phyloP scores from a whole-genome alignment of 2,329 filamentous ascomycete species.

The Penicillium janthinellum region DNA sequence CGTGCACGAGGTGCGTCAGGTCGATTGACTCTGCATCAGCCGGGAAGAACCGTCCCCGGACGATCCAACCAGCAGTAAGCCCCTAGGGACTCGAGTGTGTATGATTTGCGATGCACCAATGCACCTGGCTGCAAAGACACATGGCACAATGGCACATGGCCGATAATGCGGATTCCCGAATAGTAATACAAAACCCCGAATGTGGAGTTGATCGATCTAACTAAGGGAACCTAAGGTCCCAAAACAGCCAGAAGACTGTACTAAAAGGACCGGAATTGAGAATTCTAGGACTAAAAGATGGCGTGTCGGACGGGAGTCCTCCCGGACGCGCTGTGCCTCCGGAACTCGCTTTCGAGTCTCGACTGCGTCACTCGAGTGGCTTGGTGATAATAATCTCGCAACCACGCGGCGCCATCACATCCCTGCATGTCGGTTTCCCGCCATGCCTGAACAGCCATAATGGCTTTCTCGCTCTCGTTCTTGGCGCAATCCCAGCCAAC shows the following conservation, averaged over 20 bases:
- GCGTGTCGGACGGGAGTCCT: not conserved
- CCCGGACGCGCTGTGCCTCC: not conserved
- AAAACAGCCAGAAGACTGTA: not conserved
- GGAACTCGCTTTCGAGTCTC: not conserved
- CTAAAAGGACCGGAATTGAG: not conserved
- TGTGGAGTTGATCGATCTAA: slow-evolving; percentile 3
- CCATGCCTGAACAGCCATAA: not conserved
- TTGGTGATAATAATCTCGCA: not conserved
- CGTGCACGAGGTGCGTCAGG: not conserved
- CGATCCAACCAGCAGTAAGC: not conserved
- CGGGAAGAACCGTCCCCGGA: slow-evolving; percentile 3
- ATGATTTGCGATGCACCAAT: not conserved
- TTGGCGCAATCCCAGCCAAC: not conserved
- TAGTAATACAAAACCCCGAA: not conserved
- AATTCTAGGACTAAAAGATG: not conserved
- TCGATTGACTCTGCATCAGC: slow-evolving; percentile 3
- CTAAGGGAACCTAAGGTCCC: no score
- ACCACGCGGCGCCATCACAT: not conserved
- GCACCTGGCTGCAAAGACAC: slow-evolving; percentile 3
- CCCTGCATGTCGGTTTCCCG: not conserved
- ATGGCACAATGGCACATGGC: slow-evolving; percentile 4
- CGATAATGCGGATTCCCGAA: slow-evolving; percentile 3
- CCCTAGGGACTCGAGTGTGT: not conserved
- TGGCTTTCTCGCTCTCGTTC: not conserved
- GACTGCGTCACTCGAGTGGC: not conserved